Evolutionary conservation across 116 monocot species (phyloP).

Genomic region (Papilionanthe hybrid): DNA sequence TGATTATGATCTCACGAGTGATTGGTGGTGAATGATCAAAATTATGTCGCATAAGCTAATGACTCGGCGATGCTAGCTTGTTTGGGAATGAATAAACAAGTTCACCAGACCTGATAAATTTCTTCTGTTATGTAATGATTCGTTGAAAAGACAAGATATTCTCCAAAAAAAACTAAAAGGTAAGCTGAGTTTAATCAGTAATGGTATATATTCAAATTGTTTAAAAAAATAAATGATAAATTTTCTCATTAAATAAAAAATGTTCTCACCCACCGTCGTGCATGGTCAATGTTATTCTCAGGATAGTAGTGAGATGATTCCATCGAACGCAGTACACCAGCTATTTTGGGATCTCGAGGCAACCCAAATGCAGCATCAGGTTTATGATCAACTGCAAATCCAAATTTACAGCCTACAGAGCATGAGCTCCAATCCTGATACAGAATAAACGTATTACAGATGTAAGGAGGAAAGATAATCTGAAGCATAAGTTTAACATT

Average conservation of each 20-base stretch:
- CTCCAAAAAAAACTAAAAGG: too few relatives aligned
- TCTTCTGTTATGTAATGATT: too few relatives aligned
- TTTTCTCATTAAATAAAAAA: background rate
- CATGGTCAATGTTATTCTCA: constrained; percentile 62
- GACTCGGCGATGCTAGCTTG: too few relatives aligned
- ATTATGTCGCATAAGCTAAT: too few relatives aligned
- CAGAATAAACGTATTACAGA: background rate
- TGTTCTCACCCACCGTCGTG: constrained; percentile 89
- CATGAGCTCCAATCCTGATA: constrained; percentile 73
- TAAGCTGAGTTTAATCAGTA: too few relatives aligned
- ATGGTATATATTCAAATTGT: background rate
- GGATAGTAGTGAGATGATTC: constrained; percentile 91
- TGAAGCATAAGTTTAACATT: too few relatives aligned
- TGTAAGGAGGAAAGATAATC: background rate
- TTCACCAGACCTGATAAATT: too few relatives aligned
- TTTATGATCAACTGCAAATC: constrained; percentile 25
- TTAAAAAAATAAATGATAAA: background rate
- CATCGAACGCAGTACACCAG: constrained; percentile 74
- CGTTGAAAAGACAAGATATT: too few relatives aligned
- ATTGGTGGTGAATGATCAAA: too few relatives aligned
- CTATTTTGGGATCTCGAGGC: constrained; percentile 23
- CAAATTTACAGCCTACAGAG: constrained; percentile 75
- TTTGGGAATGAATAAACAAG: too few relatives aligned
- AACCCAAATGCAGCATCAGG: constrained; percentile 68
- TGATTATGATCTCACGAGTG: too few relatives aligned